Evolutionary conservation across 306 rosid genomes (phyloP), one percentile per base, ranked within the genome.

Genomic region (Acacia confusa): DNA sequence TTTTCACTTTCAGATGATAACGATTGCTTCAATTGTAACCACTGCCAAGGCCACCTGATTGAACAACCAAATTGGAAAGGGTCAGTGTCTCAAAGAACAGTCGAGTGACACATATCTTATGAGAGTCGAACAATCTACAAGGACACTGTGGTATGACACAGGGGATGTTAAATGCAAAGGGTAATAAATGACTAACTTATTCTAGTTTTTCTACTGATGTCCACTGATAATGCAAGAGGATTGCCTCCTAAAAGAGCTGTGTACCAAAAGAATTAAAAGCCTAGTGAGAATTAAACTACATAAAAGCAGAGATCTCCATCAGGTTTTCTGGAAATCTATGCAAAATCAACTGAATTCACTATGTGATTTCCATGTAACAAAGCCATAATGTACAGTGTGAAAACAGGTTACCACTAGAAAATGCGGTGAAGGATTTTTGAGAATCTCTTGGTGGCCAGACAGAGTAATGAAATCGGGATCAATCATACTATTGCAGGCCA

Each of bases 31-130:
- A 48, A 85, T 57, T n/a, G 71, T 75, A 83, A 84, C 72, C 30
- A 66, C 84, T 81, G 84, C 75, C 72, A 78, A 79, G 73, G 78
- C 87, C 86, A 87, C 85, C 90, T 88, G 79, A 69, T 72, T 73
- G 74, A 87, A 84, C 27, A 86, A 86, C 41, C n/a, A 75, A 76
- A 82, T 57, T 78, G 17, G 47, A 3, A 76, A 69, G 52, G 84
- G 78, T 82, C 38, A 87, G 50, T 0, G 5, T 80, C 72, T 72
- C 70, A 47, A 60, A 80, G 70, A 76, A 74, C 15, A 61, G 80
- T 44, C 50, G 48, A 38, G 45, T 25, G 48, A 36, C 40, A 17
- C 20, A 28, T 32, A 47, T 53, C 72, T 43, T 20, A 30, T 40
- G 22, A 43, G 45, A 55, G 53, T 67, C 65, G 61, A 64, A 27